phyloP scores from a whole-genome alignment of 768 basidiomycete species.

The Pholiota molesta region DNA sequence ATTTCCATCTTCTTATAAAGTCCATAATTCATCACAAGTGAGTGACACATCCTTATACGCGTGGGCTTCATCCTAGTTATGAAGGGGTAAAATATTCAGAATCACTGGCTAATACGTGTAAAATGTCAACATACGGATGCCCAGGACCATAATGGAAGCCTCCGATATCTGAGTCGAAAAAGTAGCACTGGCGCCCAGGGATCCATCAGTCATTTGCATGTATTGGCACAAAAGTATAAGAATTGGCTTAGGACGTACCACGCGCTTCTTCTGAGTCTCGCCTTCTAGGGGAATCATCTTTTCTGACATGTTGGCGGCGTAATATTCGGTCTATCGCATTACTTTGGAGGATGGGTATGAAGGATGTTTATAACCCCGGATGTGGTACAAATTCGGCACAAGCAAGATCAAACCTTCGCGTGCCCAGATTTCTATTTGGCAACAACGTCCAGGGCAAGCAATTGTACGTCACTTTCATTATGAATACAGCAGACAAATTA shows the following conservation, averaged over 20 bases:
- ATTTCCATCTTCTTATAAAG: constrained; percentile 99
- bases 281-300: constrained; percentile 70
- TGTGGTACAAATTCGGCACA: constrained; percentile 16
- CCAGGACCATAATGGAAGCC: constrained; percentile 99
- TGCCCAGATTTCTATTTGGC: constrained; percentile 25
- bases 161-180: constrained; percentile 99
- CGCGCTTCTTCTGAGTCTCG: constrained; percentile 81
- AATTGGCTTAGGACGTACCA: constrained; percentile 56
- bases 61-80: constrained; percentile 89
- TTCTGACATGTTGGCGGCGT: constrained; percentile 38
- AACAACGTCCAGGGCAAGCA: constrained; percentile 18
- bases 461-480: constrained; percentile 8
- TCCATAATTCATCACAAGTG: constrained; percentile 99
- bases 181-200: constrained; percentile 76
- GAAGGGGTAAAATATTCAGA: constrained; percentile 22
- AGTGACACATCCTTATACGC: constrained; percentile 98
- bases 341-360: constrained; percentile 14
- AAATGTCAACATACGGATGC: constrained; percentile 67
- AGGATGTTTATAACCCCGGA: constrained; percentile 10
- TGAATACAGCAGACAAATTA: constrained; percentile 14
- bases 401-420: constrained; percentile 10
- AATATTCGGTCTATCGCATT: constrained; percentile 20
- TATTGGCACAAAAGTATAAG: constrained; percentile 12
- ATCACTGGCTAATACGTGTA: neutral
- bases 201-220: constrained; percentile 18